phyloP scores from a whole-genome alignment of 192 early-diverging fungal genomes.

The Mycoemilia scoparia region DNA sequence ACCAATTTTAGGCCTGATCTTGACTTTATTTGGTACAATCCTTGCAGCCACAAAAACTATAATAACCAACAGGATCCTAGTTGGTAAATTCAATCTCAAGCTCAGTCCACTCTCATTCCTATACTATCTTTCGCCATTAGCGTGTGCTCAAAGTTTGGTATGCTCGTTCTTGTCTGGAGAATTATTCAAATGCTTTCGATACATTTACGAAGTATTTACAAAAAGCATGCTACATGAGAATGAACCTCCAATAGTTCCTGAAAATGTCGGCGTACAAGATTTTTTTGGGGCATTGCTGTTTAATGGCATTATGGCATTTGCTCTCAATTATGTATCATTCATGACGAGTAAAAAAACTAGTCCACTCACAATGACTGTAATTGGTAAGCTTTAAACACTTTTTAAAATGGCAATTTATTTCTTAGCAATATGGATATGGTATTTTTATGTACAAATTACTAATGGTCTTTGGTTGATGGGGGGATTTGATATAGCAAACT shows the following conservation, averaged over 20 bases:
- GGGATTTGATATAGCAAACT: too few relatives aligned
- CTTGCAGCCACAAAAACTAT: constrained; percentile 68
- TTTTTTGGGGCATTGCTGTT: constrained; percentile 36
- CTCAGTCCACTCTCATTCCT: constrained; percentile 68
- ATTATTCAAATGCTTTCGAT: constrained; percentile 14
- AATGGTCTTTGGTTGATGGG: too few relatives aligned
- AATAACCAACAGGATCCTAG: constrained; percentile 61
- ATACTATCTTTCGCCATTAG: constrained; percentile 58
- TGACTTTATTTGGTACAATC: constrained; percentile 62
- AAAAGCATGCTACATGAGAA: constrained; percentile 1
- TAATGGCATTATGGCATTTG: constrained; percentile 73
- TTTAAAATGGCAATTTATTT: too few relatives aligned
- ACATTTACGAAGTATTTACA: constrained; percentile 1
- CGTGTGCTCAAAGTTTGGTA: constrained; percentile 49
- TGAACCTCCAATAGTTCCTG: background rate
- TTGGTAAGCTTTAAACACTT: too few relatives aligned
- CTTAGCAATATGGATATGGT: too few relatives aligned
- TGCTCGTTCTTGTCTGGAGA: constrained; percentile 52
- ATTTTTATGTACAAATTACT: too few relatives aligned
- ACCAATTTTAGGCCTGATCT: constrained; percentile 35
- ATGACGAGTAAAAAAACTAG: constrained; percentile 73
- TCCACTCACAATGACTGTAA: constrained; percentile 67
- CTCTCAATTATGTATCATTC: constrained; percentile 69
- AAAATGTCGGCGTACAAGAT: too few relatives aligned
- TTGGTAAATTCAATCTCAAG: constrained; percentile 43